A percentile compares a stretch with the other conserved stretches of the same genome.
Conservation (phyloP, 2,329 filamentous ascomycete species). For the Cordyceps cicadae region DNA sequence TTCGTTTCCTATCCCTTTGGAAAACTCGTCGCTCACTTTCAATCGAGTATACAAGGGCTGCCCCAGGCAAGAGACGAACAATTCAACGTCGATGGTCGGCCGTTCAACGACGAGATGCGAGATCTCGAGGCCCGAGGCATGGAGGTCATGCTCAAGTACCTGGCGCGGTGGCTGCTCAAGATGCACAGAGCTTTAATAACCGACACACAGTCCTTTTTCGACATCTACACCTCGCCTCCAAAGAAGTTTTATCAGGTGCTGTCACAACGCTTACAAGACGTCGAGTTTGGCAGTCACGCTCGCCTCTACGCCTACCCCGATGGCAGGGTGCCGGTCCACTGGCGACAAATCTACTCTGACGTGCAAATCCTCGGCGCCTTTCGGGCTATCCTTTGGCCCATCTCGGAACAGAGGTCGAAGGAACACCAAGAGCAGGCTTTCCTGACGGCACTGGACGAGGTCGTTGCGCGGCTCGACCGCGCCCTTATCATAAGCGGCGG, state of each 20-base stretch:
- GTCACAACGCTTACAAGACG: conserved; percentile 41
- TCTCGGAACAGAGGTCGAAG: conserved; percentile 1
- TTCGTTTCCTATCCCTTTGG: background rate
- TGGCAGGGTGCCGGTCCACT: conserved; percentile 56
- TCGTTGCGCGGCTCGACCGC: conserved; percentile 63
- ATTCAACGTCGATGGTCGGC: background rate
- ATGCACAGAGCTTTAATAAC: too few relatives aligned
- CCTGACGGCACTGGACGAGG: conserved; percentile 35
- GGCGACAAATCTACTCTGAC: conserved; percentile 65
- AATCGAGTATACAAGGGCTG: background rate
- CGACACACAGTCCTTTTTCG: too few relatives aligned
- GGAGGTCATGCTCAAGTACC: too few relatives aligned
- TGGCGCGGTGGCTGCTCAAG: too few relatives aligned
- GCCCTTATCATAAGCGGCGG: conserved; percentile 69
- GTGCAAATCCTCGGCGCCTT: conserved; percentile 57
- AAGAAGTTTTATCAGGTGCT: too few relatives aligned
- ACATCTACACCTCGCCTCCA: too few relatives aligned
- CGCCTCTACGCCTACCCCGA: conserved; percentile 65
- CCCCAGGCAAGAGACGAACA: background rate
- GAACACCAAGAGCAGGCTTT: conserved; percentile 11
- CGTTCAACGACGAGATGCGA: background rate
- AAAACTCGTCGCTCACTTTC: background rate
- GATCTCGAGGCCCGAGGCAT: too few relatives aligned
- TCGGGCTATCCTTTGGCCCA: conserved; percentile 21
- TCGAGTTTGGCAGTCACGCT: conserved; percentile 50